phyloP scores from a whole-genome alignment of 2,329 filamentous ascomycete species.

The Sclerotinia borealis region DNA sequence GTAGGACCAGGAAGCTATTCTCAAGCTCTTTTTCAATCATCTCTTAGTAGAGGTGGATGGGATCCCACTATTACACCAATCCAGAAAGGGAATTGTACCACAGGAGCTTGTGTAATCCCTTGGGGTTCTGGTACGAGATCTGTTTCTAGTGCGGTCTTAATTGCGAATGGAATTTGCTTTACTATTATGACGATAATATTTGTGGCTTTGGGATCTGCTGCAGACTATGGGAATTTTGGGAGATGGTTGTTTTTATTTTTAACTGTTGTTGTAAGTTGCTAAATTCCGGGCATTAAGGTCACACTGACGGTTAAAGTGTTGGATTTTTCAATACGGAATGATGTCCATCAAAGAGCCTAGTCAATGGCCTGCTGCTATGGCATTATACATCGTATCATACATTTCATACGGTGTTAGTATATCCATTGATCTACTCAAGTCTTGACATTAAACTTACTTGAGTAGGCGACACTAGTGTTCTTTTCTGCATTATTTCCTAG shows the following conservation, averaged over 20 bases:
- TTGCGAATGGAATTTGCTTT: conserved; percentile 39
- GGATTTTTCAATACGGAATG: conserved; percentile 38
- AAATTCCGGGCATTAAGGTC: not conserved
- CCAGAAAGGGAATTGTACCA: conserved; percentile 23
- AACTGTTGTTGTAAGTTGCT: conserved; percentile 30
- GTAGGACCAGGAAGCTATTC: conserved; percentile 38
- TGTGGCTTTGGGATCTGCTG: conserved; percentile 37
- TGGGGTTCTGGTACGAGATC: conserved; percentile 36
- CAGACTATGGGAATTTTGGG: conserved; percentile 39
- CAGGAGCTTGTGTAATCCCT: conserved; percentile 34
- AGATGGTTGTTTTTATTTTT: conserved; percentile 37
- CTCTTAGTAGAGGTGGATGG: conserved; percentile 35
- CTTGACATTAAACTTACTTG: not conserved
- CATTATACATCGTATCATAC: conserved; percentile 36
- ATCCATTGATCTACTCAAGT: not conserved
- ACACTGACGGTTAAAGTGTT: conserved; percentile 26
- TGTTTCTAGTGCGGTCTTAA: conserved; percentile 36
- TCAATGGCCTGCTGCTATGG: conserved; percentile 39
- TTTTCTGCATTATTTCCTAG: conserved; percentile 38
- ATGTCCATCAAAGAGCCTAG: conserved; percentile 34
- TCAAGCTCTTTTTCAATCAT: conserved; percentile 38
- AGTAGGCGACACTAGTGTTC: conserved; percentile 37
- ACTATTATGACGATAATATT: conserved; percentile 39
- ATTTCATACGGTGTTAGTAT: conserved; percentile 31
- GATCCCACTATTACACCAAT: conserved; percentile 33